Base-by-base conservation (phyloP, 768 basidiomycete genomes). In the Hygrocybe coccinea region DNA sequence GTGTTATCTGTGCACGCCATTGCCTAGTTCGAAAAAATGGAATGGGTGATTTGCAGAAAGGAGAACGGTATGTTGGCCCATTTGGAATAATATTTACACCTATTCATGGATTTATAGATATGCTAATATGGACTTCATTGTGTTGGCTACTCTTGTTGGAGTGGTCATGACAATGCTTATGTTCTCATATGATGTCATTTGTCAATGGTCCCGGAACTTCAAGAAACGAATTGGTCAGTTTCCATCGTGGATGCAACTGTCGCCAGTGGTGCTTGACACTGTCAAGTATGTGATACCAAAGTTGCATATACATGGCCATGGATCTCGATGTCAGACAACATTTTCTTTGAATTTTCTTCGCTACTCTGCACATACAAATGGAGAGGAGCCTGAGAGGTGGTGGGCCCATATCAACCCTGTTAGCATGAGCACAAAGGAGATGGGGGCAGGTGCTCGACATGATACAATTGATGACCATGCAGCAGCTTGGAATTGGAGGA, bases 21-120 rank as follows among this genome's bases (percentile, higher is more conserved):
- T 64, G 67, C 41, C 62, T 74, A 52, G 63, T 66, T 45, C 57
- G 67, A 1, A 64, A 65, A 11, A 56, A 55, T 34, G 61, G 62
- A 1, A 56, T 67, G 1, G 72, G 69, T 2, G 69, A 72, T 57
- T 56, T 74, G 0, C 72, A 74, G 49, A 67, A 66, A 45, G 72
- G 72, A 0, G 71, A 73, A 59, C 34, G 63, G 71, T 70, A 60
- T 41, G 60, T 59, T 9, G 19, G n/a, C 36, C 36, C 36, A 37
- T 37, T 37, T n/a, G n/a, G 59, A 45, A 60, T 58, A 10, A 21
- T 37, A 37, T 17, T 34, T 33, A 24, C 17, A 25, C 15, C 44
- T 38, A 15, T 24, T 33, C 29, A 17, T 5, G 37, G 25, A 17
- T 11, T 45, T 15, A 5, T 49, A 69, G 68, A 33, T 70, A 69